Evolutionary conservation across 345 rosid genomes (phyloP), one percentile per base, ranked within the genome.

Genomic region (Heritiera fomes): DNA sequence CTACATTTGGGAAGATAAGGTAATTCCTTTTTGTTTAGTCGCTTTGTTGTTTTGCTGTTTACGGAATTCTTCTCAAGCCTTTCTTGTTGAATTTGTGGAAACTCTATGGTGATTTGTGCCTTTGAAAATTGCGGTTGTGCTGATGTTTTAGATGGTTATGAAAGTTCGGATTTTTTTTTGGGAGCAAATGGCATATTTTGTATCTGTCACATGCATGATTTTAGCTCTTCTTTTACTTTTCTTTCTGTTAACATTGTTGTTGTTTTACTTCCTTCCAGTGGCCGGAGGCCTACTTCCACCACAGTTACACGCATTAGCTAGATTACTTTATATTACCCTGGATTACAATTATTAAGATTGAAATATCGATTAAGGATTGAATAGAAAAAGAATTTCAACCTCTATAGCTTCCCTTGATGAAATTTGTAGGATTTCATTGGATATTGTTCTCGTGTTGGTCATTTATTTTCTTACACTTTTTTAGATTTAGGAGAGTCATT

Each of bases 1-100:
- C 98, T 8, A 76, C 88, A 66, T 93, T 93, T 79, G 99, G 98
- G 77, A 91, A 91, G 81, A 88, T 95, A 78, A 93, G 96, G 98
- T 93, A 50, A 9, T 38, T 71, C 20, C 30, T n/a, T 47, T 34
- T 68, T 41, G 41, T 55, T 4, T 18, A 15, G 40, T 76, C 17
- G 17, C 9, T 63, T 53, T 15, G 40, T 18, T 15, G 28, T 43
- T 66, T 79, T 63, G n/a, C 15, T 13, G 34, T 79, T 13, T 53
- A 52, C 75, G 63, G 71, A 49, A 63, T 75, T 61, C 60, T 62
- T 14, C 46, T 52, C 46, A 71, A 15, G 20, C 61, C 1, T 50
- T 71, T 49, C 59, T 28, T 71, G 43, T 71, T 71, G 59, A 49
- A 28, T 49, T 41, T 28, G 13, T 71, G 23, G 43, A 1, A 15